These are phyloP conservation scores for Mycena rebaudengoi DNA, from an alignment of 768 basidiomycete species.

Conservation along the genomic window DNA sequence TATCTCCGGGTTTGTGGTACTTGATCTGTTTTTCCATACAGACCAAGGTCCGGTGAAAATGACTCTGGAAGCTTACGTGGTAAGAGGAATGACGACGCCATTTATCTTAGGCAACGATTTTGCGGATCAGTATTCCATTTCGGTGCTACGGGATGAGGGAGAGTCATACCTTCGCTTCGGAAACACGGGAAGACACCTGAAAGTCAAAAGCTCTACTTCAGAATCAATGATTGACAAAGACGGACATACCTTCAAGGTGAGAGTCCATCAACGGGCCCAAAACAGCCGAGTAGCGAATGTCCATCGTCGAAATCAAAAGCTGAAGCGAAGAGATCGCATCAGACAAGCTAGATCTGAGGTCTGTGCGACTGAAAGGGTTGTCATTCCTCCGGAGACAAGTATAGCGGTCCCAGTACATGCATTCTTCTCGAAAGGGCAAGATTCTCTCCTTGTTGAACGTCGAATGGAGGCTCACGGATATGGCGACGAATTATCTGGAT, in stretches of 20 bases:
- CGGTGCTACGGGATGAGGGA: slow-evolving; percentile 29
- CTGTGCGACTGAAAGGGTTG: not conserved
- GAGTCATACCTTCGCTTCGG: slow-evolving; percentile 4
- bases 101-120: slow-evolving; percentile 44
- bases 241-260: slow-evolving; percentile 5
- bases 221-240: not conserved
- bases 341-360: slow-evolving; percentile 8
- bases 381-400: slow-evolving; percentile 23
- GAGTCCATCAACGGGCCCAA: not conserved
- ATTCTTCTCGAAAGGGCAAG: not conserved
- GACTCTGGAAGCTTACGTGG: slow-evolving; percentile 37
- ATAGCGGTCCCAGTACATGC: slow-evolving; percentile 4
- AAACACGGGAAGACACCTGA: not conserved
- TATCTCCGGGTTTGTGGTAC: slow-evolving; percentile 38
- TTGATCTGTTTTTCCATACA: slow-evolving; percentile 36
- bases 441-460: slow-evolving; percentile 21
- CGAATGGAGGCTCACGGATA: slow-evolving; percentile 1
- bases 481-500: slow-evolving; percentile 2
- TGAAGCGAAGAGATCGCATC: not conserved
- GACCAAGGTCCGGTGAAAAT: slow-evolving; percentile 32
- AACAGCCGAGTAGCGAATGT: not conserved
- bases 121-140: slow-evolving; percentile 41
- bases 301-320: not conserved
- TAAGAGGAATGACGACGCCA: slow-evolving; percentile 37
- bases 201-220: not conserved